phyloP scores from a whole-genome alignment of 208 protist species.

The Crithidia bombi region DNA sequence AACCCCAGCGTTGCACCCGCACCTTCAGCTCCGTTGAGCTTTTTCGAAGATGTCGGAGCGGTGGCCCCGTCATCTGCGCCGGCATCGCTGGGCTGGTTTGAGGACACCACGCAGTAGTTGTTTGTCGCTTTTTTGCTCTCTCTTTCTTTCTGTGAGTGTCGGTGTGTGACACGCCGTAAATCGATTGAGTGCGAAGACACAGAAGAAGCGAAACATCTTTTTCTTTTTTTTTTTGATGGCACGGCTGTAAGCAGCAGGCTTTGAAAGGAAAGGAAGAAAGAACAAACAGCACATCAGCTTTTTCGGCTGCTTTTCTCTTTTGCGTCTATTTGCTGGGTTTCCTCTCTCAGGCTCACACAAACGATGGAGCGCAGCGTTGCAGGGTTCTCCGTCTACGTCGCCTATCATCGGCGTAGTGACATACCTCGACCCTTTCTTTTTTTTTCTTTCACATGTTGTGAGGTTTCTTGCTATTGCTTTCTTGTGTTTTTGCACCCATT shows the following conservation, averaged over 20 bases:
- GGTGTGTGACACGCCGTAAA: background rate
- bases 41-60: slow-evolving; percentile 28
- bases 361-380: background rate
- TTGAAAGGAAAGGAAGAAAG: no score
- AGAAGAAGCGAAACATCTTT: background rate
- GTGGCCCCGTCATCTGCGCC: background rate
- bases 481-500: no score
- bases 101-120: slow-evolving; percentile 14
- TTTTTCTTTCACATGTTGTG: no score
- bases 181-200: background rate
- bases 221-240: slow-evolving; percentile 1
- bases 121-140: slow-evolving; percentile 2
- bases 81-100: slow-evolving; percentile 27
- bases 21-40: slow-evolving; percentile 1
- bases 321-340: no score
- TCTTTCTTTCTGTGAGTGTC: background rate
- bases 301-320: no score
- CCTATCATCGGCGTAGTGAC: no score
- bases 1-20: background rate
- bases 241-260: no score
- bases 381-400: no score
- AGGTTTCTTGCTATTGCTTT: no score
- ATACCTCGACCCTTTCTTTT: no score
- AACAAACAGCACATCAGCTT: no score
- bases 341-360: background rate